These are phyloP conservation scores for Bondarzewia mesenterica DNA, from an alignment of 1,284 basidiomycete species.

Conservation along the genomic window DNA sequence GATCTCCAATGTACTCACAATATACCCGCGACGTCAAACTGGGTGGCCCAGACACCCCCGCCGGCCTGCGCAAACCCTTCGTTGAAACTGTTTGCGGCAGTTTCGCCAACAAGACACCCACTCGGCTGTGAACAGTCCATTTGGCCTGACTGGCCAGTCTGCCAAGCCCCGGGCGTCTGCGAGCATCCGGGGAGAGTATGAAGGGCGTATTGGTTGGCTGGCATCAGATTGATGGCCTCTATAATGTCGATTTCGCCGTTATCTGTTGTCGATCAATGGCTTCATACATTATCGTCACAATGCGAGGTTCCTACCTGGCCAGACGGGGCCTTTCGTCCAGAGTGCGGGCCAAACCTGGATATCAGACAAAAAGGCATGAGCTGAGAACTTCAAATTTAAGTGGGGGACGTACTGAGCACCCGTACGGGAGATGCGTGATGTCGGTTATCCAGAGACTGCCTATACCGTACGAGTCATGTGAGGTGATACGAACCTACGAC, in stretches of 20 bases:
- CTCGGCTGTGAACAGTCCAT: constrained; percentile 40
- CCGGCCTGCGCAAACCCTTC: constrained; percentile 52
- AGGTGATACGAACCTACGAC: constrained; percentile 42
- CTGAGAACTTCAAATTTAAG: too few species aligned
- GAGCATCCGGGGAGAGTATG: constrained; percentile 36
- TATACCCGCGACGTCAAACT: constrained; percentile 54
- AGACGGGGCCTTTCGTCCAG: constrained; percentile 33
- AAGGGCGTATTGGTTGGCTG: constrained; percentile 51
- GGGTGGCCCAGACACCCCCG: constrained; percentile 68
- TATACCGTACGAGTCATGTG: constrained; percentile 38
- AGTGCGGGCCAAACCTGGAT: constrained; percentile 29
- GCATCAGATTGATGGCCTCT: constrained; percentile 34
- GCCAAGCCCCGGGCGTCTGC: constrained; percentile 17
- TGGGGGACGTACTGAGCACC: constrained; percentile 57
- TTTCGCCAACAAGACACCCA: constrained; percentile 61
- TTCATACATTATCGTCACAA: too few species aligned
- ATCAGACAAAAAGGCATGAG: neutral
- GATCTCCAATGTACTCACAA: constrained; percentile 33
- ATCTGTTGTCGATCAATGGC: too few species aligned
- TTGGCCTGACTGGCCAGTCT: constrained; percentile 20
- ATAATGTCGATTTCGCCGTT: constrained; percentile 42
- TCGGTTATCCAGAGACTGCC: constrained; percentile 43
- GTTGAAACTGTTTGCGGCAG: constrained; percentile 50
- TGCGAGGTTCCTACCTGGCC: constrained; percentile 17
- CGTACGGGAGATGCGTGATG: constrained; percentile 40